Base-by-base conservation (phyloP, 2,329 filamentous ascomycete species). In the Blastomyces gilchristii region DNA sequence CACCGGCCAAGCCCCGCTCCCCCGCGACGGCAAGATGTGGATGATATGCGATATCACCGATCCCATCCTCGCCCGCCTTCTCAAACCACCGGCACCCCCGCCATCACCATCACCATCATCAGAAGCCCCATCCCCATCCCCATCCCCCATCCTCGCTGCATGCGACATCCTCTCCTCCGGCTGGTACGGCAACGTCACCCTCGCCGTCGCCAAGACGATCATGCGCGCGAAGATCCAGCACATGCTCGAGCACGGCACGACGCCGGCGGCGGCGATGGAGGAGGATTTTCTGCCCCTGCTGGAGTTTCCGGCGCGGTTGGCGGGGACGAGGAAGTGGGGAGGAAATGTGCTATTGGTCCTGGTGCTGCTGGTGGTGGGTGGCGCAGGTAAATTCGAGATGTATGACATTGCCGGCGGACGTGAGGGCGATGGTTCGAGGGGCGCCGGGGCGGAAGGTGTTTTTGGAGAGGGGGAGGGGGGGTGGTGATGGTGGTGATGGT, bases 1-100 rank as follows among this genome's bases (percentile, higher is more conserved):
- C 74, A 90, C 95, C 65, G 93, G 93, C 57, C 80, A 85, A 64
- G 83, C 73, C 0, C 76, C 82, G 1, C 85, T 93, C 62, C 85
- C 85, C 18, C 83, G 84, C 1, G 91, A 96, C 70, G 91, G 91
- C 49, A 94, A 94, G 70, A 87, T 94, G 59, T 99, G 91, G 88
- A 94, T 97, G 79, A 83, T 95, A 34, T 96, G 91, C 77, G 94
- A 99, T 73, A 87, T 97, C 62, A 88, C 85, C 0, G 93, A 97
- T 69, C 89, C 91, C 0, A 71, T 92, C 0, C 79, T 97, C 1
- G 78, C 79, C 0, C 74, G 79, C 12, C 77, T 97, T 2, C 80
- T 96, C 49, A 82, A 86, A 25, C 83, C 84, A 0, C 80, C 77
- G 61, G 2, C 28, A 31, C 28, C 28, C 28, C 4, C 28, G 4